Conservation (phyloP, 495 filamentous ascomycete genomes). For the Hamigera avellanea region DNA sequence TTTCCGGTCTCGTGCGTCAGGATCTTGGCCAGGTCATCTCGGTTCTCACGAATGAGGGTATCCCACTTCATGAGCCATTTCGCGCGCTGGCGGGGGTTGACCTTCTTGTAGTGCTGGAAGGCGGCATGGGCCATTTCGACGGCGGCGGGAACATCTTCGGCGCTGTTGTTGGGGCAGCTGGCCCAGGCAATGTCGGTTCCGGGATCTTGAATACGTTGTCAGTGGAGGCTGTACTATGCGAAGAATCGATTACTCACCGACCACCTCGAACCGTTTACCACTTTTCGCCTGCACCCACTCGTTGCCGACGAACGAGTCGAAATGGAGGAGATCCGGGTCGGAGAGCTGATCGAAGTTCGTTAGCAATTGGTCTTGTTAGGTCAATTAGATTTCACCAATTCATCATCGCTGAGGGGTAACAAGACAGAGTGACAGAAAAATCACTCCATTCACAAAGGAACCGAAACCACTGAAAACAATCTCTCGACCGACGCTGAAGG, state of each 20-base stretch:
- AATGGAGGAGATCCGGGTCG: conserved; percentile 46
- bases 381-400: too few species aligned
- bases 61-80: conserved; percentile 52
- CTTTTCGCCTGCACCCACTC: conserved; percentile 52
- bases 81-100: conserved; percentile 48
- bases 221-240: neutral
- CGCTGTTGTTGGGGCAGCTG: conserved; percentile 46
- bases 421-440: too few species aligned
- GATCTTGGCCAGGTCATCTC: conserved; percentile 46
- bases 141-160: conserved; percentile 49
- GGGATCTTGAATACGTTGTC: conserved; percentile 38
- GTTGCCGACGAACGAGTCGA: conserved; percentile 47
- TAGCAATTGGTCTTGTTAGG: too few species aligned
- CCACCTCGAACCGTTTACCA: conserved; percentile 53
- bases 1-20: conserved; percentile 56
- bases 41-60: conserved; percentile 35
- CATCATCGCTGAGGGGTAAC: too few species aligned
- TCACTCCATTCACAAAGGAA: conserved; percentile 1
- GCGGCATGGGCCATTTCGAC: conserved; percentile 47
- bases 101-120: conserved; percentile 50
- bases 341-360: conserved; percentile 32
- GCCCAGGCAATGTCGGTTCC: conserved; percentile 54
- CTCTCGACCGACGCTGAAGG: too few species aligned
- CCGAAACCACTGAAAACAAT: too few species aligned
- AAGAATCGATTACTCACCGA: conserved; percentile 30